phyloP scores from a whole-genome alignment of 2,329 filamentous ascomycete species.

The Fusarium drepaniforme region DNA sequence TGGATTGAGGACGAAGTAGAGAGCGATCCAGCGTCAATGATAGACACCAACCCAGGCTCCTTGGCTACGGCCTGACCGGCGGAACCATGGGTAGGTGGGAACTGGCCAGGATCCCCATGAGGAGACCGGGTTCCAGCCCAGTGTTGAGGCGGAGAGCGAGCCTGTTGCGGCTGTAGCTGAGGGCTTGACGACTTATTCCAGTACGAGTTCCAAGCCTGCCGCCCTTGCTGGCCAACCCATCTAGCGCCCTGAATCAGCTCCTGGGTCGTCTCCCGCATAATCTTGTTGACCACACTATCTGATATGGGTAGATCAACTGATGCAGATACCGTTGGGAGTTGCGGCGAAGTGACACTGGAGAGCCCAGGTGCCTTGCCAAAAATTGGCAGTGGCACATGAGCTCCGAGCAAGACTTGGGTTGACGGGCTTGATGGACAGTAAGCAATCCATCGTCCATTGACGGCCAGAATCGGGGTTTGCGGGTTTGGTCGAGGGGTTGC shows the following conservation, averaged over 20 bases:
- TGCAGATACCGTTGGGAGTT: constrained; percentile 75
- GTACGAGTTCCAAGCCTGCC: constrained; percentile 84
- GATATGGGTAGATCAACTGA: constrained; percentile 79
- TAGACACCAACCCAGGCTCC: constrained; percentile 80
- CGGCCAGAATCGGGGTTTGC: constrained; percentile 75
- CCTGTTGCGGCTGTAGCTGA: constrained; percentile 57
- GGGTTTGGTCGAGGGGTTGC: constrained; percentile 56
- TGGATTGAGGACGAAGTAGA: constrained; percentile 65
- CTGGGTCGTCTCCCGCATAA: constrained; percentile 84
- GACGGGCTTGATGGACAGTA: constrained; percentile 81
- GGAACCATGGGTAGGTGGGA: constrained; percentile 81
- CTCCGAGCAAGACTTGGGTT: constrained; percentile 77
- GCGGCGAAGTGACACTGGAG: constrained; percentile 74
- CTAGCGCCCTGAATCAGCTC: constrained; percentile 80
- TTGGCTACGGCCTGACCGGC: constrained; percentile 67
- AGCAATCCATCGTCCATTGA: constrained; percentile 82
- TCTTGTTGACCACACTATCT: constrained; percentile 79
- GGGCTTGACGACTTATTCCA: constrained; percentile 71
- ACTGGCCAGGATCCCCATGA: constrained; percentile 65
- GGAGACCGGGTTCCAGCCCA: constrained; percentile 61
- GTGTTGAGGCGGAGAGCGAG: constrained; percentile 60
- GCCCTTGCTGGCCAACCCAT: constrained; percentile 82
- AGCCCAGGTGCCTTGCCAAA: constrained; percentile 68
- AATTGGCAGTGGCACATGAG: constrained; percentile 69
- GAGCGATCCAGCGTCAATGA: constrained; percentile 77